Evolutionary conservation across 2,329 filamentous ascomycete genomes (phyloP).

Genomic region (Xylariales sp.): DNA sequence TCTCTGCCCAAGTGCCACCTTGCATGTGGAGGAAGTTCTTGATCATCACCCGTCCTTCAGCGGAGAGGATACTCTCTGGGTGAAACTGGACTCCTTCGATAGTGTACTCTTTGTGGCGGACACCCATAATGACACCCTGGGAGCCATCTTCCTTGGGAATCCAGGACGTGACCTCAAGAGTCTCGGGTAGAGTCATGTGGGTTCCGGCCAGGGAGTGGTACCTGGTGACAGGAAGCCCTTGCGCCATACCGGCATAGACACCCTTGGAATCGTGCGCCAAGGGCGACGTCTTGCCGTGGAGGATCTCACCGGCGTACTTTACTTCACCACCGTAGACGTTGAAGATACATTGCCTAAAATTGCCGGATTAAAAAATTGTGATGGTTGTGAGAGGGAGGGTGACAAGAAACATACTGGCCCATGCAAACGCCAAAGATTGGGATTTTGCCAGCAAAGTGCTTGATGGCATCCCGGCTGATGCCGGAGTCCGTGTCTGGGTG

Average conservation of each 20-base stretch:
- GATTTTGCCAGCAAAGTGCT: conserved; percentile 89
- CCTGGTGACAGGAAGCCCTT: conserved; percentile 81
- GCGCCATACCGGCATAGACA: conserved; percentile 78
- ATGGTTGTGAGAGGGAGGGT: not conserved
- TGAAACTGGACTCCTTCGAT: conserved; percentile 99
- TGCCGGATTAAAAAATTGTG: conserved; percentile 10
- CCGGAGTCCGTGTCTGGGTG: conserved; percentile 90
- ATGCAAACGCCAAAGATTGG: conserved; percentile 97
- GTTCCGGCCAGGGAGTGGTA: conserved; percentile 97
- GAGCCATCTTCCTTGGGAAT: conserved; percentile 71
- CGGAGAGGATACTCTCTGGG: conserved; percentile 93
- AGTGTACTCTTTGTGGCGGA: conserved; percentile 84
- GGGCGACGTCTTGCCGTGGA: conserved; percentile 95
- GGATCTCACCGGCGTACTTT: conserved; percentile 87
- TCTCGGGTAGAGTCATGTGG: conserved; percentile 77
- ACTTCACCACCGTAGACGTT: conserved; percentile 90
- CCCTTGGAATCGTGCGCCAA: conserved; percentile 86
- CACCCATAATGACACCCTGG: conserved; percentile 91
- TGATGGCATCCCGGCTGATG: conserved; percentile 86
- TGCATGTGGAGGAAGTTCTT: conserved; percentile 86
- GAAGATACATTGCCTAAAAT: conserved; percentile 81
- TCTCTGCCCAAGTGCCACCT: conserved; percentile 88
- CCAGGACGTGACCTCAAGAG: conserved; percentile 88
- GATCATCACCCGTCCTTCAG: conserved; percentile 83
- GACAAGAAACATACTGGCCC: conserved; percentile 66